These are phyloP conservation scores for Agrostemma githago DNA, from an alignment of 148 eudicot genomes.

Conservation along the genomic window DNA sequence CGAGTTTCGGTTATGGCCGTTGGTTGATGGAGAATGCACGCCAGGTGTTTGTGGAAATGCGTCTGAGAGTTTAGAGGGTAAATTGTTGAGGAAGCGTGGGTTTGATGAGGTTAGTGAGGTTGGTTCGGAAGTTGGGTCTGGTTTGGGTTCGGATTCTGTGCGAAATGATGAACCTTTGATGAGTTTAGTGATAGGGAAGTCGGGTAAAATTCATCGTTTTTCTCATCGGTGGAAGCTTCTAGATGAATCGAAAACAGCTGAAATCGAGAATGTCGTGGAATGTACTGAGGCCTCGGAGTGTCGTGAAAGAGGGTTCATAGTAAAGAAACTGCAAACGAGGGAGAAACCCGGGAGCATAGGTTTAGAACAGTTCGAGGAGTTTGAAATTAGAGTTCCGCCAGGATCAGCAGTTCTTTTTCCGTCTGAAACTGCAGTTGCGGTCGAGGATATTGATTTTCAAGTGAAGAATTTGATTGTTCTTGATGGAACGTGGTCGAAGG, in stretches of 20 bases:
- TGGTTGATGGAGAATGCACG: constrained; percentile 24
- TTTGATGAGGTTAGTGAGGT: constrained; percentile 19
- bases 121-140: constrained; percentile 12
- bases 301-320: constrained; percentile 48
- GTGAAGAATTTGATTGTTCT: constrained; percentile 83
- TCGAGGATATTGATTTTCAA: constrained; percentile 42
- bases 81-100: constrained; percentile 12
- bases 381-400: constrained; percentile 50
- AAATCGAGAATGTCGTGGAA: constrained; percentile 32
- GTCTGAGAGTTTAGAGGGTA: constrained; percentile 19
- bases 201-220: constrained; percentile 41
- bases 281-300: constrained; percentile 21
- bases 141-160: constrained; percentile 8
- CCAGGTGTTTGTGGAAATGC: constrained; percentile 37
- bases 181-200: constrained; percentile 40
- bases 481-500: constrained; percentile 92
- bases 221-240: constrained; percentile 14
- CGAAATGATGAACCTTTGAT: constrained; percentile 23
- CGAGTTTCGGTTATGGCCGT: constrained; percentile 35
- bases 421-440: constrained; percentile 40
- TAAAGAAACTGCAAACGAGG: constrained; percentile 48
- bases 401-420: constrained; percentile 78
- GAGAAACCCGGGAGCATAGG: constrained; percentile 30
- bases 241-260: constrained; percentile 8
- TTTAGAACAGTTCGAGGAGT: constrained; percentile 45